These are phyloP conservation scores for Paralagenidium karlingii DNA, from an alignment of 352 stramenopile species.

Conservation along the genomic window DNA sequence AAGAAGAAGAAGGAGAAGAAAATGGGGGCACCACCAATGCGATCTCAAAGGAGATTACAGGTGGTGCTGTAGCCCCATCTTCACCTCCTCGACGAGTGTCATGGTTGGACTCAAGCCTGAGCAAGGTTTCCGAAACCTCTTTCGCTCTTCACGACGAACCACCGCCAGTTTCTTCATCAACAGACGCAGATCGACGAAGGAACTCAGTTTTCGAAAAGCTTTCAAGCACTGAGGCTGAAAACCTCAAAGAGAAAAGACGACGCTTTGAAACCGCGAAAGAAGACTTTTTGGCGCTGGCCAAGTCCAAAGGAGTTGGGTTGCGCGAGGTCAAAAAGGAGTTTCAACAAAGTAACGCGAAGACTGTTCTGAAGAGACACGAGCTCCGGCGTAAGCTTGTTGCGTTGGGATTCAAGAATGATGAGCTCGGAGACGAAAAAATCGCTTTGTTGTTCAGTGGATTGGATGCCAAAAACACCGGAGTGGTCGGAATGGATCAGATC, in stretches of 20 bases:
- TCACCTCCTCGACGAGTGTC: no score
- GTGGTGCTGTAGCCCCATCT: no score
- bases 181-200: no score
- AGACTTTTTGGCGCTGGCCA: conserved; percentile 45
- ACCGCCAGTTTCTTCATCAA: neutral
- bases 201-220: neutral
- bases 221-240: neutral
- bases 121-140: neutral
- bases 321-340: conserved; percentile 59
- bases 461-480: conserved; percentile 21
- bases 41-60: no score
- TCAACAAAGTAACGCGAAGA: conserved; percentile 23
- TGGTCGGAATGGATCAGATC: conserved; percentile 31
- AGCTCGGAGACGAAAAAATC: conserved; percentile 58
- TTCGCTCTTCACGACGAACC: neutral
- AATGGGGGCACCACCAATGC: no score
- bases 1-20: conserved; percentile 66
- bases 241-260: neutral
- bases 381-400: conserved; percentile 43
- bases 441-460: conserved; percentile 43
- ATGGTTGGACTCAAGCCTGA: no score
- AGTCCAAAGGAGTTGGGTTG: conserved; percentile 47
- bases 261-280: conserved; percentile 60
- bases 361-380: conserved; percentile 35
- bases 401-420: conserved; percentile 53